Evolutionary conservation across 495 filamentous ascomycete genomes (phyloP).

Genomic region (Talaromyces liani): DNA sequence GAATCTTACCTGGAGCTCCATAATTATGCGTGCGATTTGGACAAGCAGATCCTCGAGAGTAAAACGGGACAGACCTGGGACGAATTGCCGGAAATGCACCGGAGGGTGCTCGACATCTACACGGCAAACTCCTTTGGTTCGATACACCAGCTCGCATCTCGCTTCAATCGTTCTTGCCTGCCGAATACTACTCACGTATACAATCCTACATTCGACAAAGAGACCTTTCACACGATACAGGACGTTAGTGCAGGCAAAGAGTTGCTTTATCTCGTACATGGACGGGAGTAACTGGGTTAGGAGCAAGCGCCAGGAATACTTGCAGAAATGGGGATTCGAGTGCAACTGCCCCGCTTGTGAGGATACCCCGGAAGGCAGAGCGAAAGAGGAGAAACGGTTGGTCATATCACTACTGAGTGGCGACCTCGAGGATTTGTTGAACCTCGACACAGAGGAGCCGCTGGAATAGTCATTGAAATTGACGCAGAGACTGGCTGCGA

Average conservation of each 20-base stretch:
- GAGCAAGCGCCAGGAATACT: no score
- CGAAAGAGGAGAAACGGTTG: neutral
- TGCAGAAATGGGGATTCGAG: no score
- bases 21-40: neutral
- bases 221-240: neutral
- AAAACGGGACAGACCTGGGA: neutral
- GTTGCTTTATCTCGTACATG: neutral
- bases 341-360: no score
- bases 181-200: neutral
- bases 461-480: neutral
- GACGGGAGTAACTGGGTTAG: no score
- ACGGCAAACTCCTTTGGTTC: neutral
- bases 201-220: neutral
- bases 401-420: neutral
- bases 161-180: slow-evolving; percentile 5
- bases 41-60: neutral
- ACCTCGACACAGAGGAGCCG: neutral
- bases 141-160: neutral
- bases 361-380: no score
- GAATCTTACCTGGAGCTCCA: neutral
- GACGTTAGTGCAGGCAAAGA: neutral
- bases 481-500: neutral
- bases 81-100: neutral
- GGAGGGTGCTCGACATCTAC: neutral
- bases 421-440: neutral